Base-by-base conservation (phyloP, 1,284 basidiomycete genomes). In the Trichosporon sp. region DNA sequence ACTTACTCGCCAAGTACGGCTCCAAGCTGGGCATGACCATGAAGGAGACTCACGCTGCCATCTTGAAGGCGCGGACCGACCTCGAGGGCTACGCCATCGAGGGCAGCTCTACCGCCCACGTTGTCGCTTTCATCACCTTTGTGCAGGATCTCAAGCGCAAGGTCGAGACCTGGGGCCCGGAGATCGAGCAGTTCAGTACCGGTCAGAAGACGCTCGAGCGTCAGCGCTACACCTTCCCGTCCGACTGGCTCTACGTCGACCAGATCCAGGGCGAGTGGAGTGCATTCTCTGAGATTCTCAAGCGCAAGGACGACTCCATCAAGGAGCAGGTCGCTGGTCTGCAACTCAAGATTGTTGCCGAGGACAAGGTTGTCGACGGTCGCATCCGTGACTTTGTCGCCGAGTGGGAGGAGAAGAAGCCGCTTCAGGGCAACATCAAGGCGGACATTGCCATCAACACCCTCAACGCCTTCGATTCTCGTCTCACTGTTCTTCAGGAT, bases 131-230 rank as follows among this genome's bases (percentile, higher is more conserved):
- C 84, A 98, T 99, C 84, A 99, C 97, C 27, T 98, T 98, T 80
- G 95, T 99, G 0, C 96, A 99, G 84, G 95, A 98, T 86, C 88
- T 99, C 75, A 98, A 98, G 86, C 91, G 92, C 80, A 97, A 95
- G 86, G 92, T 93, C 69, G 92, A 94, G 84, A 88, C 89, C 87
- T 99, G 97, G 97, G 91, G 89, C n/a, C 93, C 95, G 18, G 92
- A 96, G 87, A 95, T 99, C 80, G 93, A 95, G 71, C 88, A 95
- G 62, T 98, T 96, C 78, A 91, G 90, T 42, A 89, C 89, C 71
- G 95, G 96, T 66, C 95, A 99, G 85, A 96, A 97, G 88, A 96
- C 94, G 1, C 87, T 99, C 69, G 95, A 98, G 83, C 89, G 95
- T 66, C 98, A 99, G 83, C 87, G 97, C 83, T 98, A 93, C 85